Conservation (phyloP, 2,329 filamentous ascomycete species). For the Ophiostoma montium region DNA sequence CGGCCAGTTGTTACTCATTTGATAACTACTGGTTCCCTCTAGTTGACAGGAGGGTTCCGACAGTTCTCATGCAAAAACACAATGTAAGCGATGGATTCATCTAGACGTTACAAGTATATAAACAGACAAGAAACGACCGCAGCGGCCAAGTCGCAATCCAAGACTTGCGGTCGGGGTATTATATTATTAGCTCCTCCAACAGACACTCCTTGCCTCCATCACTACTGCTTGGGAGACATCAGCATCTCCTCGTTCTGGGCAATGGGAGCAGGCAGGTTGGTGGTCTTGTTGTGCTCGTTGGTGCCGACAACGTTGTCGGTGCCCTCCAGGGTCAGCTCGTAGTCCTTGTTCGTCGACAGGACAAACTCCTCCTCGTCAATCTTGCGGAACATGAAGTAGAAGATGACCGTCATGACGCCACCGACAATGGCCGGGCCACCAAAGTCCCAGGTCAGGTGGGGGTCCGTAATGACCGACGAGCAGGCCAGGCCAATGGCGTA, state of each 20-base stretch:
- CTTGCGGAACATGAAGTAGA: conserved; percentile 32
- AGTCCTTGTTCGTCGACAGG: conserved; percentile 24
- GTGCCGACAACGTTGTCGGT: conserved; percentile 11
- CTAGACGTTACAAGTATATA: no score
- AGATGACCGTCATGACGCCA: conserved; percentile 27
- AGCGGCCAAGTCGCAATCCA: no score
- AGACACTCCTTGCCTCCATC: neutral
- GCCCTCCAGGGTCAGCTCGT: conserved; percentile 11
- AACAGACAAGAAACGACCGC: no score
- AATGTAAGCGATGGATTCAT: no score
- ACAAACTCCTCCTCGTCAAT: conserved; percentile 32
- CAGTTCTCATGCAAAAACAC: no score
- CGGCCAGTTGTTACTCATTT: no score
- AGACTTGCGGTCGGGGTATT: no score
- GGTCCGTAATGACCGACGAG: conserved; percentile 32
- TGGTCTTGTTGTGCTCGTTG: conserved; percentile 16
- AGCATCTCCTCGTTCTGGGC: conserved; percentile 18
- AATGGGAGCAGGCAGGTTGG: conserved; percentile 16
- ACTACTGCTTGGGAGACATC: conserved; percentile 19
- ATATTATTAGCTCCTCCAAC: neutral
- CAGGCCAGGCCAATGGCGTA: conserved; percentile 51
- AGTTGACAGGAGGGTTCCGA: no score
- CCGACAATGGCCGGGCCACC: conserved; percentile 33
- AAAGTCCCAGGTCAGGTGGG: conserved; percentile 35
- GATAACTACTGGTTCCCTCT: no score